These are phyloP conservation scores for Penicillium paradoxum DNA, from an alignment of 495 filamentous ascomycete species.

Conservation along the genomic window DNA sequence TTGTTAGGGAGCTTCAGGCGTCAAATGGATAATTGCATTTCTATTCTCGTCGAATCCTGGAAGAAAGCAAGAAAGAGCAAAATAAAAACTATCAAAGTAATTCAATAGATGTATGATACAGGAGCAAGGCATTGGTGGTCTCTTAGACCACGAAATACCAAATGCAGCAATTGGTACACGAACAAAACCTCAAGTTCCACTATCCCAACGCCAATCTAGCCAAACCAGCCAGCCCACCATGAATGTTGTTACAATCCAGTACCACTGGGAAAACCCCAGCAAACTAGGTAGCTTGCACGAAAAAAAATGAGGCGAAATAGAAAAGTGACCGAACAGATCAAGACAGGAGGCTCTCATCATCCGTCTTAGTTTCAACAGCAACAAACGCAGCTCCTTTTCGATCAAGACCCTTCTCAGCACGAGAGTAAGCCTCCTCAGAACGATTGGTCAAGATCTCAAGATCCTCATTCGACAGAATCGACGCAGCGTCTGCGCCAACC, in stretches of 20 bases:
- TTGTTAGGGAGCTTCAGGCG: slow-evolving; percentile 36
- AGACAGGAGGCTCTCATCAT: slow-evolving; percentile 30
- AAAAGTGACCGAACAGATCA: slow-evolving; percentile 11
- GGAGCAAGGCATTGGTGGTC: background rate
- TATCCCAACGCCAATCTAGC: slow-evolving; percentile 3
- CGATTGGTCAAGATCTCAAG: slow-evolving; percentile 76
- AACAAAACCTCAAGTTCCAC: background rate
- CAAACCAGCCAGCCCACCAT: background rate
- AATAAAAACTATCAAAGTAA: background rate
- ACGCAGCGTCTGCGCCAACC: slow-evolving; percentile 42
- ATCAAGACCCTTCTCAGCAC: slow-evolving; percentile 67
- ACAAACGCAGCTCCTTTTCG: slow-evolving; percentile 38
- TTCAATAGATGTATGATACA: background rate
- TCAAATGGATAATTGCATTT: slow-evolving; percentile 23
- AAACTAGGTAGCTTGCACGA: background rate
- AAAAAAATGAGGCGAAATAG: background rate
- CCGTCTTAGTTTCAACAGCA: slow-evolving; percentile 40
- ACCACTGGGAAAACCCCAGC: background rate
- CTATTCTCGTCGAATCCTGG: background rate
- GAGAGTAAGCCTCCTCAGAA: slow-evolving; percentile 76
- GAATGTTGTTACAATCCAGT: background rate
- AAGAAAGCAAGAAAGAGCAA: background rate
- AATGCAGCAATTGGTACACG: background rate
- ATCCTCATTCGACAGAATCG: slow-evolving; percentile 72
- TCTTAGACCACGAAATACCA: background rate